A percentile compares a stretch with the other conserved stretches of the same genome.
Evolutionary conservation across 176 grass and related monocot genomes (phyloP).

Genomic region (Aegilops bicornis): DNA sequence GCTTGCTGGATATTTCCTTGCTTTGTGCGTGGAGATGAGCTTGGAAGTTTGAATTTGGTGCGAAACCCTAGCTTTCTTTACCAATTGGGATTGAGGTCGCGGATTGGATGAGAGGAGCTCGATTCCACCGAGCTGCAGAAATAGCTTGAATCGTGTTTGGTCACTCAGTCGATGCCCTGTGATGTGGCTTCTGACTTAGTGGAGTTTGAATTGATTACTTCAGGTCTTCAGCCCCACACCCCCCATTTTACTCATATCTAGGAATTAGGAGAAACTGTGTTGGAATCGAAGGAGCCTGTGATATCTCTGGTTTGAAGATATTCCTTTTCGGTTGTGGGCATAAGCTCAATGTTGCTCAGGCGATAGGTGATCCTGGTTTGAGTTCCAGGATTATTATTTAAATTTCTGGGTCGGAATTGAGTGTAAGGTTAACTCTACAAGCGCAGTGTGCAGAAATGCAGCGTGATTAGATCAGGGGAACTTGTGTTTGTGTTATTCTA

Average conservation of each 20-base stretch:
- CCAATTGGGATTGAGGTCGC: neutral
- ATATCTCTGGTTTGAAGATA: neutral
- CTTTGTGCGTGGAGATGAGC: neutral
- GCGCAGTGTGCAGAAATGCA: constrained; percentile 1
- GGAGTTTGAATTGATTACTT: neutral
- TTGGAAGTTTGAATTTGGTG: constrained; percentile 45
- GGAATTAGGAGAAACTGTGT: neutral
- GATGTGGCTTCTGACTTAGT: neutral
- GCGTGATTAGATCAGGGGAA: neutral
- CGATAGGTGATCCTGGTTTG: neutral
- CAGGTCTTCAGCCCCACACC: neutral
- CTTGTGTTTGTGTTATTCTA: neutral
- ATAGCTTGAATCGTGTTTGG: constrained; percentile 22
- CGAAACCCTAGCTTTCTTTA: constrained; percentile 46
- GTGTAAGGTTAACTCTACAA: neutral
- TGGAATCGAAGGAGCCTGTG: constrained; percentile 5
- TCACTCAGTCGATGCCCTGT: constrained; percentile 10
- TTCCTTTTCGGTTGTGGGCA: neutral
- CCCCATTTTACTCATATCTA: neutral
- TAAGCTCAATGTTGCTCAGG: constrained; percentile 4
- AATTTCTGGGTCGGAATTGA: neutral
- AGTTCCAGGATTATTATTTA: neutral
- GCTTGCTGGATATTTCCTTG: constrained; percentile 17
- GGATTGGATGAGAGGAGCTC: constrained; percentile 32
- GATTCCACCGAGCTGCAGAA: neutral